Base-by-base conservation (phyloP, 2,329 filamentous ascomycete genomes). In the Rhynchosporium secalis region DNA sequence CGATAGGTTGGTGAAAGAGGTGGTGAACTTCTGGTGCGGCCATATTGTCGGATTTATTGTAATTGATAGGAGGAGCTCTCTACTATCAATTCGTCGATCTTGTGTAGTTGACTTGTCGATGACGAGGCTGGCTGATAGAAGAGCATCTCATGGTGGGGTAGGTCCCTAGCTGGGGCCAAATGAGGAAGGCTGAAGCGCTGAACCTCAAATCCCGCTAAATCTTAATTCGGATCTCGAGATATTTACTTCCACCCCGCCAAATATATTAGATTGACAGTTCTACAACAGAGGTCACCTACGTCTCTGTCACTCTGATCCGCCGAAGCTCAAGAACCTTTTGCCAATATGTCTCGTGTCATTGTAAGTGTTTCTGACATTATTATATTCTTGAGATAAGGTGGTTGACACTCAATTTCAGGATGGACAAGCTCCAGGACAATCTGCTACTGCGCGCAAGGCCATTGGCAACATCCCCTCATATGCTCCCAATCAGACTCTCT, bases 1-100 rank as follows among this genome's bases (percentile, higher is more conserved):
- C 91, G 74, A 99, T 97, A 65, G 94, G 92, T 71, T 89, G 87
- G 80, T 98, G 92, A 81, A 99, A 99, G 69, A 99, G 89, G 74
- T 98, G 93, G 79, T 98, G 92, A 63, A 96, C 90, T 83, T 98
- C 91, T 68, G 93, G 91, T 64, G 88, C 77, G 60, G 91, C 82
- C 94, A 98, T 98, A 64, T 76, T 66, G 59, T 58, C 20, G 58
- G 56, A 58, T 41, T 63, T 58, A 33, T 55, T 82, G 88, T 63
- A 57, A 40, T 55, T 82, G 88, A 90, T 92, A 95, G 91, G 92
- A 96, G 91, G 81, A 91, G 86, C 92, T 96, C 95, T 98, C 95
- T 89, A 98, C 95, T 97, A 95, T 84, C 90, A 85, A 81, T 38
- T 41, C 60, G 15, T 56, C 28, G 46, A 38, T 51, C 60, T 60